phyloP scores from a whole-genome alignment of 1,284 basidiomycete genomes.

The Quambalaria eucalypti region DNA sequence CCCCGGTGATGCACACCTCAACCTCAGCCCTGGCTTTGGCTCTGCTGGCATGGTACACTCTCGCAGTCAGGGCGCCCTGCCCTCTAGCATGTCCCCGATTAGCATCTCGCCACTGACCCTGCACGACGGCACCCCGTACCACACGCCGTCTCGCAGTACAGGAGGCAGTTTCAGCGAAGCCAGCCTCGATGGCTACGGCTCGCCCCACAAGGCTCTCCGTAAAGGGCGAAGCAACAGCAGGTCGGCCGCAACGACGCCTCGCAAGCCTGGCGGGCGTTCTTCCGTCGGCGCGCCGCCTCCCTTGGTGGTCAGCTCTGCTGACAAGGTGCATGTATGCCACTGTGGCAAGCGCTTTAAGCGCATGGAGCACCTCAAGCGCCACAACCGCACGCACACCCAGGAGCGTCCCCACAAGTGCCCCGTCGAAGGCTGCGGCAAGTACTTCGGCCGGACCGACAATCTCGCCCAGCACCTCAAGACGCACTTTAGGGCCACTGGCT shows the following conservation, averaged over 20 bases:
- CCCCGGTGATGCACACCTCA: too few relatives aligned
- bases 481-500: slow-evolving; percentile 24
- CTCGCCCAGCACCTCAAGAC: slow-evolving; percentile 46
- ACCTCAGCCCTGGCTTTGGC: too few relatives aligned
- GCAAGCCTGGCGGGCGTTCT: background rate
- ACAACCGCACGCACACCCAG: slow-evolving; percentile 44
- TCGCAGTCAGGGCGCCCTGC: background rate
- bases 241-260: background rate
- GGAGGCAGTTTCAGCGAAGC: too few relatives aligned
- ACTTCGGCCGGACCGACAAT: slow-evolving; percentile 44
- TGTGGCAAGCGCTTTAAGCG: slow-evolving; percentile 46
- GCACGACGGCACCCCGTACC: background rate
- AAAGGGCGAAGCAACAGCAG: too few relatives aligned
- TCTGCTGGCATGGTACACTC: background rate
- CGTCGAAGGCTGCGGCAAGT: slow-evolving; percentile 41
- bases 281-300: slow-evolving; percentile 19
- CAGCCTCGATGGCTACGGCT: too few relatives aligned
- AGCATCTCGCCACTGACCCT: background rate
- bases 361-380: slow-evolving; percentile 46
- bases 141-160: background rate
- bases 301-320: slow-evolving; percentile 41
- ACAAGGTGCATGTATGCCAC: slow-evolving; percentile 44
- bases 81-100: background rate
- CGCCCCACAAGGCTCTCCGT: too few relatives aligned
- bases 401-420: slow-evolving; percentile 43